Evolutionary conservation across 2,329 filamentous ascomycete species (phyloP), one percentile per base, ranked within the genome.

Genomic region (Pseudogymnoascus sp.): DNA sequence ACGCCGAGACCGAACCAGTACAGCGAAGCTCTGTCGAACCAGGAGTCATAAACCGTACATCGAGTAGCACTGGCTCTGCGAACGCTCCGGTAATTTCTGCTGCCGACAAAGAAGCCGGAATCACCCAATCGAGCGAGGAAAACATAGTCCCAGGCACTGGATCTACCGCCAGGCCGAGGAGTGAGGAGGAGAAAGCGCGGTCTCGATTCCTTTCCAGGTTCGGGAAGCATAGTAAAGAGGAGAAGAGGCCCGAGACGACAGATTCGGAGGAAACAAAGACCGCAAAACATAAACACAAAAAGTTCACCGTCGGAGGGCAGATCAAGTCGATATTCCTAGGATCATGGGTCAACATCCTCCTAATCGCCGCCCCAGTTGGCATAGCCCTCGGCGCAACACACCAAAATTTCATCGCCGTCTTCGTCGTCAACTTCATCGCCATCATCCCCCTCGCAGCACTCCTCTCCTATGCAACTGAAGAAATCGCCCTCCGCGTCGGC

Each of bases 351-450:
- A 97, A 97, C 72, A 72, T 96, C 24, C 77, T 97, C 26, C 78
- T 96, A 21, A 61, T 96, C 14, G 86, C 87, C 21, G 91, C 90
- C 0, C 93, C 93, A 0, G 83, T 86, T 35, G 93, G 93, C 64
- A 91, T 96, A 70, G 89, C 83, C 1, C 74, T 93, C 61, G 84
- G 90, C 70, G 76, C 85, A 16, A 67, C 71, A 4, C 69, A 73
- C 10, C 77, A 89, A 61, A 79, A 82, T 70, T 79, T 81, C 2
- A 80, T 88, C 64, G 82, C 81, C 33, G 80, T 95, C 56, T 97
- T 97, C 71, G 84, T 93, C 63, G 83, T 97, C 76, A 97, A 97
- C 78, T 97, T 97, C 71, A 83, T 97, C 67, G 93, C 93, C 65
- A 96, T 97, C 69, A 87, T 97, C 64, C 93, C 93, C 0, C 81